Base-by-base conservation (phyloP, 2,329 filamentous ascomycete species). In the Zymoseptoria ardabiliae region DNA sequence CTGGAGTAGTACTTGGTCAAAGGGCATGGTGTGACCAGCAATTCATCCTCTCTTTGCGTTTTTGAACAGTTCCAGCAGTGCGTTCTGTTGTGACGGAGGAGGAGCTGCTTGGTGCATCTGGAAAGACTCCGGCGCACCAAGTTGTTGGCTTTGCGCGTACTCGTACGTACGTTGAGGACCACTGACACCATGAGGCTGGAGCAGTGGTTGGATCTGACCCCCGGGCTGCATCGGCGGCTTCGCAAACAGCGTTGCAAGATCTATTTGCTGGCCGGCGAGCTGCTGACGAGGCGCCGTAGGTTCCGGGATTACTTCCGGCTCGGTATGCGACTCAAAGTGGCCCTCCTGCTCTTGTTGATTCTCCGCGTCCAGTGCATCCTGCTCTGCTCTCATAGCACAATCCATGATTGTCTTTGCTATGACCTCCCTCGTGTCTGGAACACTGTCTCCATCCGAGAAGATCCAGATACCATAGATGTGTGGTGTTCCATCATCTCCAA, bases 381-480 rank as follows among this genome's bases (percentile, higher is more conserved):
- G 65, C 55, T 77, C 74, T 49, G 81, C 82, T 68, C 77, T 76
- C 23, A 75, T 72, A 3, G 83, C 83, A 63, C 82, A 81, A 50
- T 82, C 79, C 60, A 77, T 75, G 61, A 87, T 84, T 59, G 81
- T 75, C 58, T 78, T 73, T 30, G 79, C 81, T 35, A 81, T 81
- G 51, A 82, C 72, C 35, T 75, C 74, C 58, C 81, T 78, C 41
- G 64, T 67, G 19, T 62, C 64, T 21, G 58, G 59, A 11, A 75
- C 76, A 50, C 80, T 76, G 13, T 79, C 78, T 2, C 82, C 85
- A 2, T 86, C 84, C n/a, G 79, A 79, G 69, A 84, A 86, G 58
- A 87, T 84, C 83, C 84, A 87, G 11, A 87, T 72, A 6, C 85
- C 85, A 69, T 82, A 84, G 58, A 85, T 80, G 54, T 76, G 69